Base-by-base conservation (phyloP, 805 yeast genomes). In the Suhomyces vadensis region DNA sequence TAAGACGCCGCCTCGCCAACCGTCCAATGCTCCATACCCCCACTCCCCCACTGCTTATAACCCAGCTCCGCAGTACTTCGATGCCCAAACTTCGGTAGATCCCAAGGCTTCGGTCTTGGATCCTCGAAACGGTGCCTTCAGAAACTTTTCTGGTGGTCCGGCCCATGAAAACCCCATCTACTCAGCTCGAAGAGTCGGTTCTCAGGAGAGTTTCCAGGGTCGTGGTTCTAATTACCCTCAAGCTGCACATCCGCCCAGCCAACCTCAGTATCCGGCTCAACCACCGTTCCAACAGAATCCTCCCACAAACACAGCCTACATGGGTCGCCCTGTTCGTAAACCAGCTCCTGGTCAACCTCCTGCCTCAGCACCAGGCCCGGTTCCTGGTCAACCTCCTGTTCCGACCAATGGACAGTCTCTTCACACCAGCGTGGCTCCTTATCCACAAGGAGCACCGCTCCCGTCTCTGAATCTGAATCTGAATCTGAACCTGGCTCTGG, bases 241-340 rank as follows among this genome's bases (percentile, higher is more conserved):
- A 19, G 17, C 20, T n/a, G n/a, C n/a, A 37, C 27, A 23, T 24
- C 23, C 31, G 6, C 14, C 17, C 2, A 11, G 9, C 17, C 8
- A 33, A 7, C 16, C 8, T 10, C 37, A 11, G 11, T 19, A 33
- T 19, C 20, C 22, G 16, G 23, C 14, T 3, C 37, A 20, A 11
- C 37, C 10, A 14, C 46, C 40, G 14, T 41, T 40, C 10, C 48
- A 36, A 16, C 50, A 37, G 56, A 31, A 38, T 44, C 44, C 4
- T 54, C 44, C 43, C 39, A 11, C 49, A 56, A 25, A 57, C 50
- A 37, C 48, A 44, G 2, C 61, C 58, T n/a, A 49, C 53, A 19
- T 45, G 19, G 39, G 31, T 6, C 21, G 31, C 8, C 33, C 31
- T 6, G 40, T 25, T n/a, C 40, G 26, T 33, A 33, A 33, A n/a